Conservation (phyloP, 1,284 basidiomycete species). For the Agroathelia rolfsii region DNA sequence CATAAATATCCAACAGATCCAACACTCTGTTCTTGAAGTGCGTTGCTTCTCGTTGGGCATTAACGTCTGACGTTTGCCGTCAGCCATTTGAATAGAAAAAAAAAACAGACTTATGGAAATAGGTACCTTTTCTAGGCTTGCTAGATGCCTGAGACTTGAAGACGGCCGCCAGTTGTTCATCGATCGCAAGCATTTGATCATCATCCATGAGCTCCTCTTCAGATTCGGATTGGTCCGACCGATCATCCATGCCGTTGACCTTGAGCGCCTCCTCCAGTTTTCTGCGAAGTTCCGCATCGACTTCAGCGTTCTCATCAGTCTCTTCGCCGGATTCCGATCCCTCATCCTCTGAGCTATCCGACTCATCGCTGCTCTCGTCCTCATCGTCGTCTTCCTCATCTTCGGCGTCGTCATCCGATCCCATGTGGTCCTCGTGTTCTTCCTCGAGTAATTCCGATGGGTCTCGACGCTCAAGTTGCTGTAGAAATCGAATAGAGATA, state of each 20-base stretch:
- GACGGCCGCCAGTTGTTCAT: conserved; percentile 85
- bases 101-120: too few species aligned
- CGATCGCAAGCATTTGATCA: conserved; percentile 95
- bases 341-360: conserved; percentile 18
- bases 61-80: conserved; percentile 42
- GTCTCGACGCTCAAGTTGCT: conserved; percentile 77
- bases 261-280: conserved; percentile 75
- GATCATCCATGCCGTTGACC: conserved; percentile 53
- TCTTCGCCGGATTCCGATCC: conserved; percentile 21
- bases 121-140: conserved; percentile 63
- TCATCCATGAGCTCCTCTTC: conserved; percentile 84
- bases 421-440: conserved; percentile 29
- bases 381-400: conserved; percentile 39
- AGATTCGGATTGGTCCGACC: conserved; percentile 28
- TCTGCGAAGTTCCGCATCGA: conserved; percentile 56
- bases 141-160: conserved; percentile 65
- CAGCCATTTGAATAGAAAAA: too few species aligned
- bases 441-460: conserved; percentile 45
- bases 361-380: conserved; percentile 38
- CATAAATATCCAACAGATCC: conserved; percentile 81
- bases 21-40: conserved; percentile 94
- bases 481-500: conserved; percentile 8
- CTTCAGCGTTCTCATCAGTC: conserved; percentile 27
- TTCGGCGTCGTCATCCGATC: conserved; percentile 30
- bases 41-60: conserved; percentile 74